phyloP scores from a whole-genome alignment of 805 yeast genomes.

The Lipomyces anomalus region DNA sequence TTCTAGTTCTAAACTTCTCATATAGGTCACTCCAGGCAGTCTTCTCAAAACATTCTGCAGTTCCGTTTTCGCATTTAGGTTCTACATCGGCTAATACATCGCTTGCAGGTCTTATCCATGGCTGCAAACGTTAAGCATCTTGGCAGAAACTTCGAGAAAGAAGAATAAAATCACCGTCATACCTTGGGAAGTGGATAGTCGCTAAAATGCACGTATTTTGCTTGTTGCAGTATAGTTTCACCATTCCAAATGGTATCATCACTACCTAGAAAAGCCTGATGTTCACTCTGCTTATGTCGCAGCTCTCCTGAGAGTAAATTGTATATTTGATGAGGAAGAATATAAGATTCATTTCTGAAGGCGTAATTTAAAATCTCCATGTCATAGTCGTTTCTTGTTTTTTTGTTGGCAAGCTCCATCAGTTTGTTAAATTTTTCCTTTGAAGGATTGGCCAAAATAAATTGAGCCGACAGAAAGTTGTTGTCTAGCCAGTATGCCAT shows the following conservation, averaged over 20 bases:
- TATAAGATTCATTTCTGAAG: not conserved
- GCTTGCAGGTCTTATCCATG: not conserved
- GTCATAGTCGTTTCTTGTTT: constrained; percentile 1
- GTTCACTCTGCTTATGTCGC: not conserved
- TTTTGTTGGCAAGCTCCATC: not conserved
- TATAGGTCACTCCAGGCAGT: not conserved
- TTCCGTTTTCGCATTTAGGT: not conserved
- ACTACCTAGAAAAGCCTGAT: not conserved
- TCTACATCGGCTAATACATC: not conserved
- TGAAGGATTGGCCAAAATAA: constrained; percentile 1
- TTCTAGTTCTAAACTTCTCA: not conserved
- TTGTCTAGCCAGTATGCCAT: constrained; percentile 2
- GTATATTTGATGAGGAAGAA: constrained; percentile 1
- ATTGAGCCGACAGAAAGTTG: not conserved
- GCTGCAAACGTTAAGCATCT: too few species aligned
- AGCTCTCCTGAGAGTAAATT: constrained; percentile 1
- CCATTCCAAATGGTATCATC: not conserved
- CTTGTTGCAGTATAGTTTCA: not conserved
- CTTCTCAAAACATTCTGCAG: not conserved
- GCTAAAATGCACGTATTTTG: not conserved
- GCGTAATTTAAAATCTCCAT: constrained; percentile 1
- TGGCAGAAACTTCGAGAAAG: too few species aligned
- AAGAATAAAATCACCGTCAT: too few species aligned
- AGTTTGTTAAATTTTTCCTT: not conserved
- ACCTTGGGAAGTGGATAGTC: constrained; percentile 4